A percentile compares a stretch with the other conserved stretches of the same genome.
Conservation (phyloP, 2,329 filamentous ascomycete genomes). For the Hypoxylon sp. region DNA sequence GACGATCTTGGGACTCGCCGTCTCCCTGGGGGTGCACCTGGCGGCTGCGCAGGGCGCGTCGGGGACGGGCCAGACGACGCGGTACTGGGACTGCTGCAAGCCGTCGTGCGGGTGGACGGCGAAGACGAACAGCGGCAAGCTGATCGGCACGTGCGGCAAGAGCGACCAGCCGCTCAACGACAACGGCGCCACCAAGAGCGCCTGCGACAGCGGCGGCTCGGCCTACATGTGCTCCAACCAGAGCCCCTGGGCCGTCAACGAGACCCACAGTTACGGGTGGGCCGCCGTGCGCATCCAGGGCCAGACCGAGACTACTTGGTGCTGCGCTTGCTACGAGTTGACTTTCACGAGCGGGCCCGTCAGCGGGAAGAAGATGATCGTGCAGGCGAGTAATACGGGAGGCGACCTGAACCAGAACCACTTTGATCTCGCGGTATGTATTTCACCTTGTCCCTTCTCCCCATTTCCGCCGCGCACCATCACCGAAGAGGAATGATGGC, state of each 20-base stretch:
- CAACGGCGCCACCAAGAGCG: slow-evolving; percentile 59
- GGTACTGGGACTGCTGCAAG: slow-evolving; percentile 78
- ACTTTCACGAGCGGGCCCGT: slow-evolving; percentile 68
- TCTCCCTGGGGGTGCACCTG: slow-evolving; percentile 26
- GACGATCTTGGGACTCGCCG: slow-evolving; percentile 36
- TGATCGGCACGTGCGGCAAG: slow-evolving; percentile 67
- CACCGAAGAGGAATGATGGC: background rate
- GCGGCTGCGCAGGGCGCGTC: slow-evolving; percentile 46
- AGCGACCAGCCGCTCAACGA: slow-evolving; percentile 67
- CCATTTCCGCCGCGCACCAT: background rate
- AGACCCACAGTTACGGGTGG: slow-evolving; percentile 72
- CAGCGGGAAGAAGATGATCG: slow-evolving; percentile 69
- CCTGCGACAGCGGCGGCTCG: slow-evolving; percentile 66
- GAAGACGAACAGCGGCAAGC: slow-evolving; percentile 65
- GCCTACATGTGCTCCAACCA: slow-evolving; percentile 73
- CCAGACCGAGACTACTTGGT: slow-evolving; percentile 70
- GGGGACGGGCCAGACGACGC: slow-evolving; percentile 51
- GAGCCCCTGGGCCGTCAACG: slow-evolving; percentile 71
- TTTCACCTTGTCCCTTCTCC: background rate
- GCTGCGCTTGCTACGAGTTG: slow-evolving; percentile 73
- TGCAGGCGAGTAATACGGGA: slow-evolving; percentile 71
- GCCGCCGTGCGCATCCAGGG: slow-evolving; percentile 70
- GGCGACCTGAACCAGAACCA: slow-evolving; percentile 66
- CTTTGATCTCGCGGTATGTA: slow-evolving; percentile 63
- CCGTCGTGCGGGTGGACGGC: slow-evolving; percentile 72